Evolutionary conservation across 352 stramenopile species (phyloP).

Genomic region (Phytopythium ostracodes): DNA sequence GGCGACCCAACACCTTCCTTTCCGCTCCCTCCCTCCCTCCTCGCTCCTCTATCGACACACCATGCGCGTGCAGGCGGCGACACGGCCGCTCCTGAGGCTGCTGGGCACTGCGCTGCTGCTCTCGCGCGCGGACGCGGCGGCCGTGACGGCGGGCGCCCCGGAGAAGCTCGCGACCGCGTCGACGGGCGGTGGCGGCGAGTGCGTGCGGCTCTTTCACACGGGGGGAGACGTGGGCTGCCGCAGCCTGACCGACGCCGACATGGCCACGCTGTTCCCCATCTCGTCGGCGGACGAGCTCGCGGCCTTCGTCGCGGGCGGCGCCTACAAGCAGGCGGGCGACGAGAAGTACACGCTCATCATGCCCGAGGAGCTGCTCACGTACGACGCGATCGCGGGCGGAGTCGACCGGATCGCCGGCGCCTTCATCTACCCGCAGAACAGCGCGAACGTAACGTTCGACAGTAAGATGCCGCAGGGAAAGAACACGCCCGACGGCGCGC

Average conservation of each 20-base stretch:
- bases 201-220: slow-evolving; percentile 76
- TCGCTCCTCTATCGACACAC: neutral
- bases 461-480: slow-evolving; percentile 52
- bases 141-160: slow-evolving; percentile 57
- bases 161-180: slow-evolving; percentile 50
- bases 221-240: slow-evolving; percentile 59
- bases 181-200: slow-evolving; percentile 44
- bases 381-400: slow-evolving; percentile 18
- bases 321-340: slow-evolving; percentile 15
- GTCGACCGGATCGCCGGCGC: slow-evolving; percentile 44
- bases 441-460: slow-evolving; percentile 49
- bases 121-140: slow-evolving; percentile 25
- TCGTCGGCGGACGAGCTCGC: slow-evolving; percentile 33
- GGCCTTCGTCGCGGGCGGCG: slow-evolving; percentile 31
- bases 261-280: slow-evolving; percentile 54
- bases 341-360: slow-evolving; percentile 65
- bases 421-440: slow-evolving; percentile 46
- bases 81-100: slow-evolving; percentile 11
- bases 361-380: slow-evolving; percentile 49
- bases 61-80: slow-evolving; percentile 5
- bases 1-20: too few species aligned
- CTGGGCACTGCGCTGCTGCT: slow-evolving; percentile 16
- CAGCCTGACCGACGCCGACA: slow-evolving; percentile 44
- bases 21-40: too few species aligned
- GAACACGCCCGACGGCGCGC: slow-evolving; percentile 43